Conservation (phyloP, 1,284 basidiomycete species). For the Phlebopus sp. region DNA sequence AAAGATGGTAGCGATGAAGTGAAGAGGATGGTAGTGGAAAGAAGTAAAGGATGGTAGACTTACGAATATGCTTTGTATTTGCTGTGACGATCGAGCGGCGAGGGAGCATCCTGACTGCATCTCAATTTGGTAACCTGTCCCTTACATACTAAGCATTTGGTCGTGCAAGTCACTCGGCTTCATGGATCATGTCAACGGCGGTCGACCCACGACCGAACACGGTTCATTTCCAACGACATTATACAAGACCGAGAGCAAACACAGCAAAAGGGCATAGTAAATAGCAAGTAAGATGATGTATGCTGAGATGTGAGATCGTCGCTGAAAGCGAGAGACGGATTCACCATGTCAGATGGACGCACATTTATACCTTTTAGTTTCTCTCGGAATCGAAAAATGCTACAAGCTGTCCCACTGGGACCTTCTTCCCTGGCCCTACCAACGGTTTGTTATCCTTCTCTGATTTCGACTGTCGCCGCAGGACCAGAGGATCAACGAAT, state of each 20-base stretch:
- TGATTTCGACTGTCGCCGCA: constrained; percentile 60
- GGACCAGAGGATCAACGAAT: constrained; percentile 72
- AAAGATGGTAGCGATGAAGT: not conserved
- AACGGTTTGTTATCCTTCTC: constrained; percentile 35
- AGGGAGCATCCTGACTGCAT: constrained; percentile 20
- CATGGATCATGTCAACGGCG: too few relatives aligned
- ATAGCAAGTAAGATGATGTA: not conserved
- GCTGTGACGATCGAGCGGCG: constrained; percentile 5
- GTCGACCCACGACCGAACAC: too few relatives aligned
- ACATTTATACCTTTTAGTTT: constrained; percentile 20
- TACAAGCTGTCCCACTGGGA: constrained; percentile 72
- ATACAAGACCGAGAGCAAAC: constrained; percentile 6
- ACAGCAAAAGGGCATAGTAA: not conserved
- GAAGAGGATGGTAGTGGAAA: constrained; percentile 12
- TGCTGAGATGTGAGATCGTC: not conserved
- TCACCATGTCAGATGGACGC: not conserved
- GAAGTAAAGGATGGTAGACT: constrained; percentile 8
- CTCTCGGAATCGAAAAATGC: constrained; percentile 77
- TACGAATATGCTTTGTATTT: constrained; percentile 26
- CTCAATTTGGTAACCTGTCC: constrained; percentile 27
- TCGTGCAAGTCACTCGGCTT: too few relatives aligned
- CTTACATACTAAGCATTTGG: constrained; percentile 10
- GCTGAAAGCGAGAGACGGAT: not conserved
- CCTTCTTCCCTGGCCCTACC: constrained; percentile 46
- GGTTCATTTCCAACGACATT: too few relatives aligned